Conservation (phyloP, 108 stramenopile species). For the Hondaea fermentalgiana region DNA sequence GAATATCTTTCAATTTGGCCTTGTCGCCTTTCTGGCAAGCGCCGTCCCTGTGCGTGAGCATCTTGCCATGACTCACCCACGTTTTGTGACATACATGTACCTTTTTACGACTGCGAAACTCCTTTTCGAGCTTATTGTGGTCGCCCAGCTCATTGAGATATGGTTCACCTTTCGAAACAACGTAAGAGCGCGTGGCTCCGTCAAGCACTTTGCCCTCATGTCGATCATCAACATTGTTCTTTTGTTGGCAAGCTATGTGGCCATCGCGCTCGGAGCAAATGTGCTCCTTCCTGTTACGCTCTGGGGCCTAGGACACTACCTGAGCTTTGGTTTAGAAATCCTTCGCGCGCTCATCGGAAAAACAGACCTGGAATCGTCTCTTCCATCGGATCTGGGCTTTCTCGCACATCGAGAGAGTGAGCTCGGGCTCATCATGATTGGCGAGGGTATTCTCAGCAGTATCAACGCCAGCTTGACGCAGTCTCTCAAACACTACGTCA, state of each 20-base stretch:
- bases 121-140: background rate
- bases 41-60: background rate
- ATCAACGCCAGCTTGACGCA: background rate
- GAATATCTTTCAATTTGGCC: background rate
- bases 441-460: background rate
- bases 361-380: background rate
- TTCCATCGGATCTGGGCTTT: background rate
- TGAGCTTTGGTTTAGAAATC: background rate
- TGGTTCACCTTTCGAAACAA: background rate
- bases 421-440: conserved; percentile 12
- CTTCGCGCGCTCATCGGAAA: background rate
- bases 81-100: background rate
- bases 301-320: background rate
- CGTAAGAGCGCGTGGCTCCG: background rate
- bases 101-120: background rate
- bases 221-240: background rate
- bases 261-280: background rate
- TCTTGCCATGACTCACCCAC: background rate
- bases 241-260: background rate
- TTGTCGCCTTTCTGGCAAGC: background rate
- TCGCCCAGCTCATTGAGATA: background rate
- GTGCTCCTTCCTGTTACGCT: background rate
- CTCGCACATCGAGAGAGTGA: background rate
- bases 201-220: background rate
- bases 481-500: background rate